A percentile compares a stretch with the other conserved stretches of the same genome.
Evolutionary conservation across 495 filamentous ascomycete genomes (phyloP).

Genomic region (Endocarpon pusillum): DNA sequence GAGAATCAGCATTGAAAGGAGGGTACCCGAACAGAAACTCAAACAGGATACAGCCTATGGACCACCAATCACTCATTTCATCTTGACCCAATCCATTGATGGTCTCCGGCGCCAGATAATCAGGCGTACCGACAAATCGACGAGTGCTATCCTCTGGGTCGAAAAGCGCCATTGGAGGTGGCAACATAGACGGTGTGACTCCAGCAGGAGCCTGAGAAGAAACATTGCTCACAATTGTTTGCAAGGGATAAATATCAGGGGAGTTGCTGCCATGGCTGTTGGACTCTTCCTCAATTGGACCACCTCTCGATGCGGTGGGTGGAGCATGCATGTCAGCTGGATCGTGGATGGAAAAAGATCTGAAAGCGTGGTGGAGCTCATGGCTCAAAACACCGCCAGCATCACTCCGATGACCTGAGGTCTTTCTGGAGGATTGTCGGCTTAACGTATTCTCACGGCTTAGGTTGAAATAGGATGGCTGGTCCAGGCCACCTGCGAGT

Average conservation of each 20-base stretch:
- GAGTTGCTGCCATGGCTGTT: constrained; percentile 50
- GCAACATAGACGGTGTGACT: constrained; percentile 61
- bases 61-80: constrained; percentile 99
- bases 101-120: constrained; percentile 93
- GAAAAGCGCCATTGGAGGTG: constrained; percentile 88
- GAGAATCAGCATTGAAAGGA: constrained; percentile 80
- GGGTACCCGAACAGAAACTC: constrained; percentile 88
- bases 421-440: constrained; percentile 59
- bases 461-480: constrained; percentile 89
- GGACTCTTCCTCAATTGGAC: constrained; percentile 52
- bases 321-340: constrained; percentile 18
- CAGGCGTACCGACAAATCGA: constrained; percentile 89
- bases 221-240: constrained; percentile 37
- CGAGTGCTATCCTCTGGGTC: constrained; percentile 88
- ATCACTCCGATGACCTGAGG: constrained; percentile 81
- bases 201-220: constrained; percentile 23
- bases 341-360: constrained; percentile 67
- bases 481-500: constrained; percentile 40
- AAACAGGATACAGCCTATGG: constrained; percentile 89
- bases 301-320: constrained; percentile 20
- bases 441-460: constrained; percentile 42
- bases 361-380: constrained; percentile 51
- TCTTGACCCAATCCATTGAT: constrained; percentile 91
- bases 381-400: constrained; percentile 77
- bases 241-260: constrained; percentile 49